Conservation (phyloP, 306 rosid species). For the Trifolium repens region DNA sequence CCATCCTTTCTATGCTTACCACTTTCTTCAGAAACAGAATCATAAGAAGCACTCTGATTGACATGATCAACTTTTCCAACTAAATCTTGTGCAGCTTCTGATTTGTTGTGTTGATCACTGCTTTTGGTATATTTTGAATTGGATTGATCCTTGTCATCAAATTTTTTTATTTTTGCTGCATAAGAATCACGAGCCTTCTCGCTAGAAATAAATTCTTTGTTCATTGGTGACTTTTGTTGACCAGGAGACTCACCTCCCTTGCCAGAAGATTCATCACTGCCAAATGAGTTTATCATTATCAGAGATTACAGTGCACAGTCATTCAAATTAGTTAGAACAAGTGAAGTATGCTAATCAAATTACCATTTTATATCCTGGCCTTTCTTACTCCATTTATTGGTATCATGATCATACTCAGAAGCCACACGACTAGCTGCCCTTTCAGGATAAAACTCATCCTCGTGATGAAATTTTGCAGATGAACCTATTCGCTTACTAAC, state of each 20-base stretch:
- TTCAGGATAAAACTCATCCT: conserved; percentile 58
- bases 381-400: conserved; percentile 48
- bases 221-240: conserved; percentile 51
- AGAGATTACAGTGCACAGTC: conserved; percentile 33
- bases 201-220: conserved; percentile 50
- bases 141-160: conserved; percentile 55
- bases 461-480: conserved; percentile 46
- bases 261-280: conserved; percentile 58
- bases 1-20: conserved; percentile 60
- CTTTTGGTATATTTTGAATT: conserved; percentile 50
- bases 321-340: conserved; percentile 32
- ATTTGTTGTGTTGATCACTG: conserved; percentile 43
- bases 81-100: conserved; percentile 47
- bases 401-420: conserved; percentile 49
- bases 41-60: conserved; percentile 51
- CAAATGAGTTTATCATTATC: conserved; percentile 42
- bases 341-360: conserved; percentile 36
- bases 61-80: conserved; percentile 49
- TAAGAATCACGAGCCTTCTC: conserved; percentile 54
- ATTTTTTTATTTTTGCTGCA: conserved; percentile 51
- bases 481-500: conserved; percentile 52
- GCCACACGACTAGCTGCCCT: conserved; percentile 42
- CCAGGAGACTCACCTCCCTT: conserved; percentile 49
- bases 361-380: conserved; percentile 58
- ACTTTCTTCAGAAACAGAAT: conserved; percentile 73